Evolutionary conservation across 2,329 filamentous ascomycete genomes (phyloP).

Genomic region (Thermochaetoides dissita): DNA sequence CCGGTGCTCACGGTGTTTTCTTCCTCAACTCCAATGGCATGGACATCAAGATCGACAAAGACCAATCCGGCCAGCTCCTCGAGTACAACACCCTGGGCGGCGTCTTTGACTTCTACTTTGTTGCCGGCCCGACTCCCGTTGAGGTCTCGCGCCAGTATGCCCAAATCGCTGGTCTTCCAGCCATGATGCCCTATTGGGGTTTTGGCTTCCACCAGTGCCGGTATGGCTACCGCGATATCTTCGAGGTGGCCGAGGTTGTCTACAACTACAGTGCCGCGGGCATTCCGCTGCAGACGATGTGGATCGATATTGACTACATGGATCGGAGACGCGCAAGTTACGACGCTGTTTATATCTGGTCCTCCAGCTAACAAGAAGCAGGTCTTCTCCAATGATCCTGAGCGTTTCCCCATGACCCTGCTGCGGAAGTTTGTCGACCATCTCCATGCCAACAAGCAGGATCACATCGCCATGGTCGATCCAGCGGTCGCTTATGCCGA

Average conservation of each 20-base stretch:
- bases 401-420: slow-evolving; percentile 45
- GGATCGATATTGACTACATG: slow-evolving; percentile 54
- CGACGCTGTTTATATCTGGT: too few species aligned
- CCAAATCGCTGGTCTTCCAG: slow-evolving; percentile 39
- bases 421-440: slow-evolving; percentile 53
- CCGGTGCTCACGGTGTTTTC: slow-evolving; percentile 50
- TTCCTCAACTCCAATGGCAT: slow-evolving; percentile 62
- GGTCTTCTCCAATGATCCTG: slow-evolving; percentile 51
- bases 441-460: slow-evolving; percentile 52
- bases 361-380: slow-evolving; percentile 5
- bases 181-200: slow-evolving; percentile 51
- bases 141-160: slow-evolving; percentile 47
- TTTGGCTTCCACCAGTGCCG: slow-evolving; percentile 51
- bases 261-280: slow-evolving; percentile 50
- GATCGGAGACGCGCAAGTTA: slow-evolving; percentile 28
- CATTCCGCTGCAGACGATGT: slow-evolving; percentile 58
- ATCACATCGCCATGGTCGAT: slow-evolving; percentile 69
- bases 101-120: slow-evolving; percentile 58
- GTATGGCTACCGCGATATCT: slow-evolving; percentile 52
- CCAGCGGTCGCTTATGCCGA: slow-evolving; percentile 43
- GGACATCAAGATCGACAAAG: slow-evolving; percentile 61
- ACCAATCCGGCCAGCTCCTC: slow-evolving; percentile 49
- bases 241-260: slow-evolving; percentile 51
- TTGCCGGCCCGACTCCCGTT: slow-evolving; percentile 43
- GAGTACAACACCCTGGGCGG: slow-evolving; percentile 72